These are phyloP conservation scores for Talaromyces sp. DNA, from an alignment of 2,329 filamentous ascomycete species.

Conservation along the genomic window DNA sequence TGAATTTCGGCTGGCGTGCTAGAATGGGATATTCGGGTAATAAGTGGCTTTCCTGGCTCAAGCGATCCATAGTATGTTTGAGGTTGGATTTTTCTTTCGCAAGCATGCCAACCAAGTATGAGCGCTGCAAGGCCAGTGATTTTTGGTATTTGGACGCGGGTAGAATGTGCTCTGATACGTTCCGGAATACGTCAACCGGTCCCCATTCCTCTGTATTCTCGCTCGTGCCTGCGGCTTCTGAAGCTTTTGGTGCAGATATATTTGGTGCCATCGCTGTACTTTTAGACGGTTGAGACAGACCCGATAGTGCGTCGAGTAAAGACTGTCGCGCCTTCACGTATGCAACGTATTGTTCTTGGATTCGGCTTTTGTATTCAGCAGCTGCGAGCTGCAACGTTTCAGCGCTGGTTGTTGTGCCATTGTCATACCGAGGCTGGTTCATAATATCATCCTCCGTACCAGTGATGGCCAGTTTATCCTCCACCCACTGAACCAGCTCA, in stretches of 20 bases:
- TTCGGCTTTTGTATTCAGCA: constrained; percentile 34
- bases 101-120: constrained; percentile 39
- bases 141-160: constrained; percentile 39
- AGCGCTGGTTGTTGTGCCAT: constrained; percentile 32
- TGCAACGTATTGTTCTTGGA: constrained; percentile 36
- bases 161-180: constrained; percentile 33
- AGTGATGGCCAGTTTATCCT: constrained; percentile 46
- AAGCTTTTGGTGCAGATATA: constrained; percentile 22
- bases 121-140: constrained; percentile 38
- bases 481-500: constrained; percentile 53
- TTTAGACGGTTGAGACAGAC: constrained; percentile 36
- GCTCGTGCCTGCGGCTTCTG: constrained; percentile 15
- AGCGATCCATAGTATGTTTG: constrained; percentile 38
- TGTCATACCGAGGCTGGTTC: constrained; percentile 26
- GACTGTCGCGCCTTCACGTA: constrained; percentile 39
- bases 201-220: constrained; percentile 23
- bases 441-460: constrained; percentile 30
- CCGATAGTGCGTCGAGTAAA: constrained; percentile 37
- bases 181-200: constrained; percentile 34
- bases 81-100: constrained; percentile 39
- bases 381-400: constrained; percentile 29
- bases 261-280: constrained; percentile 22
- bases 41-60: constrained; percentile 45
- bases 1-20: constrained; percentile 38
- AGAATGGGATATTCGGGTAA: constrained; percentile 44